A percentile compares a stretch with the other conserved stretches of the same genome.
Evolutionary conservation across 2,329 filamentous ascomycete species (phyloP).

Genomic region (Colletotrichum acutatum): DNA sequence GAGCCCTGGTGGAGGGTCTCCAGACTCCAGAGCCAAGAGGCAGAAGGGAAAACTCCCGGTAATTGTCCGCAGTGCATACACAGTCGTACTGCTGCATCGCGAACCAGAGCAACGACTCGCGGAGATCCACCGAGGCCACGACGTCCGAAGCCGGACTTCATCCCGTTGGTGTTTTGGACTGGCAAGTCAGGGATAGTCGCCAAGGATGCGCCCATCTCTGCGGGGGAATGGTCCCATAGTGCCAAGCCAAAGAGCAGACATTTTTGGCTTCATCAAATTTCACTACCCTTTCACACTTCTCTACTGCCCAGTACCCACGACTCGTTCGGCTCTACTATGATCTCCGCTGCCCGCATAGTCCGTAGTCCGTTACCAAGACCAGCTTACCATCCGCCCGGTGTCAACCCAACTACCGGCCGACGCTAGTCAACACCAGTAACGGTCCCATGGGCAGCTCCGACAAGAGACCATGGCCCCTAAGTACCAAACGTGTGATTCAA

Average conservation of each 20-base stretch:
- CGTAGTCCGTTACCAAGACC: not conserved
- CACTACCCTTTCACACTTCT: not conserved
- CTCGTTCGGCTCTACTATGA: not conserved
- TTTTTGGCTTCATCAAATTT: not conserved
- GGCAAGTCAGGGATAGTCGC: not conserved
- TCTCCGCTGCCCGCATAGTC: not conserved
- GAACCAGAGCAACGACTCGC: not conserved
- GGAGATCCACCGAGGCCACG: slow-evolving; percentile 7
- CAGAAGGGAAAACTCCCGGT: not conserved
- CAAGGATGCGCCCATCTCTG: not conserved
- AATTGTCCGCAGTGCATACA: not conserved
- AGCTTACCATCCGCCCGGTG: not conserved
- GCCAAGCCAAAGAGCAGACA: slow-evolving; percentile 21
- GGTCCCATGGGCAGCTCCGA: not conserved
- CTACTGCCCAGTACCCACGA: not conserved
- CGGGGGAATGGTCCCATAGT: slow-evolving; percentile 1
- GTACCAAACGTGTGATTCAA: not conserved
- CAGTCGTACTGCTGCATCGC: not conserved
- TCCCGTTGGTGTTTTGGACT: not conserved
- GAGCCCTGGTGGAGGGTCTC: not conserved
- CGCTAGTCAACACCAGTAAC: not conserved
- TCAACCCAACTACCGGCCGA: slow-evolving; percentile 12
- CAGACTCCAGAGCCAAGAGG: not conserved
- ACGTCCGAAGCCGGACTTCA: slow-evolving; percentile 19
- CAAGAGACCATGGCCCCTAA: not conserved